Percentiles rank a stretch among this genome's conserved stretches.
Conservation (phyloP, 495 filamentous ascomycete genomes). For the Talaromyces trachyspermus region DNA sequence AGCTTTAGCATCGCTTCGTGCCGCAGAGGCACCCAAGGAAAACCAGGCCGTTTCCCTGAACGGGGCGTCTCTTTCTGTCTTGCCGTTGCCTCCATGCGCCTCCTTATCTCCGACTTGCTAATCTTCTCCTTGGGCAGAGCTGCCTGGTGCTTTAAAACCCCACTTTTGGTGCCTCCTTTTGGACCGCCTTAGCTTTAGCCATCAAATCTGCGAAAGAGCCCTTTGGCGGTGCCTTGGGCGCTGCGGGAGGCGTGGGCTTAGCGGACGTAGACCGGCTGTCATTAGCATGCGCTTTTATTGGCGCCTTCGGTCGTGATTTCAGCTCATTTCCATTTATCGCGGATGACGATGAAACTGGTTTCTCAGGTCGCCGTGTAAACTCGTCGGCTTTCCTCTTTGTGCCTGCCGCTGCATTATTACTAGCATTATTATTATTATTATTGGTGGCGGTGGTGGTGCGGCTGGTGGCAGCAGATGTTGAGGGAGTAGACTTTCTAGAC, state of each 20-base stretch:
- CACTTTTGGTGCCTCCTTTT: conserved; percentile 30
- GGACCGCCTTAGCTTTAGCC: conserved; percentile 29
- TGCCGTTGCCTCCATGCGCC: conserved; percentile 24
- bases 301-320: conserved; percentile 11
- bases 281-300: conserved; percentile 14
- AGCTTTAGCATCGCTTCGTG: conserved; percentile 16
- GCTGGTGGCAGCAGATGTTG: conserved; percentile 8
- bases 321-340: conserved; percentile 11
- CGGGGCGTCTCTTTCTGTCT: conserved; percentile 26
- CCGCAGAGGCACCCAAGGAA: conserved; percentile 13
- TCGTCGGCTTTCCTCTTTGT: conserved; percentile 42
- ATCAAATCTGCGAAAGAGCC: conserved; percentile 39
- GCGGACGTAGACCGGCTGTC: conserved; percentile 10
- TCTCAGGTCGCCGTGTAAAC: conserved; percentile 22
- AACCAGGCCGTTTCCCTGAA: conserved; percentile 16
- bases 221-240: conserved; percentile 31
- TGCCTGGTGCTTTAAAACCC: conserved; percentile 29
- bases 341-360: conserved; percentile 13
- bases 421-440: no score
- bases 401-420: conserved; percentile 18
- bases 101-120: conserved; percentile 35
- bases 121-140: conserved; percentile 28
- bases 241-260: conserved; percentile 16
- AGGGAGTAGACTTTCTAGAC: conserved; percentile 15
- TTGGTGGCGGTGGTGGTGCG: no score